Evolutionary conservation across 2,329 filamentous ascomycete genomes (phyloP).

Genomic region (Fusarium sp.): DNA sequence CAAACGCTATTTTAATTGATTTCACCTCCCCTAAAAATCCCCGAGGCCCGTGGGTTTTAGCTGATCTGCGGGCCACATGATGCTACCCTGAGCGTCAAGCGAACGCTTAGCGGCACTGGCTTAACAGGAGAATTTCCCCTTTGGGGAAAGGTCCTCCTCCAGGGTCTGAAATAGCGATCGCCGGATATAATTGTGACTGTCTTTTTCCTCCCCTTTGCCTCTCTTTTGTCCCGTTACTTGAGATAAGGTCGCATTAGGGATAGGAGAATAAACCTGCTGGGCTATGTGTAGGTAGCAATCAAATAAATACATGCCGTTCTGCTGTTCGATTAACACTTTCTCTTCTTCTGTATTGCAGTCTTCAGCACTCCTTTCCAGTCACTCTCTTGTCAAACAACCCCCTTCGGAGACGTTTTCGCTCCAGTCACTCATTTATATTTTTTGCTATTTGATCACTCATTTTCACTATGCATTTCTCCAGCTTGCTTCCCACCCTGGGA

Average conservation of each 20-base stretch:
- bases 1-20: background rate
- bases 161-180: constrained; percentile 40
- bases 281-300: background rate
- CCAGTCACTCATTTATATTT: constrained; percentile 43
- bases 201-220: background rate
- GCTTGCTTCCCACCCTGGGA: constrained; percentile 30
- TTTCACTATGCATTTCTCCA: constrained; percentile 35
- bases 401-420: constrained; percentile 33
- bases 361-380: constrained; percentile 31
- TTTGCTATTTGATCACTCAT: constrained; percentile 25
- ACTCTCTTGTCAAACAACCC: constrained; percentile 29
- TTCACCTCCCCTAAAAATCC: constrained; percentile 11
- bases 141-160: background rate
- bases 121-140: constrained; percentile 21
- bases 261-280: constrained; percentile 9
- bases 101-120: background rate
- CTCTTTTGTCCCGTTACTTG: no score
- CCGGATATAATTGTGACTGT: constrained; percentile 20
- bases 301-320: background rate
- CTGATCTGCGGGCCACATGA: constrained; percentile 21
- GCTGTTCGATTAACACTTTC: background rate
- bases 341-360: constrained; percentile 15
- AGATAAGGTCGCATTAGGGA: constrained; percentile 11
- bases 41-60: constrained; percentile 1
- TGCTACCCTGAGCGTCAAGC: background rate